phyloP scores from a whole-genome alignment of 2,329 filamentous ascomycete genomes.

The Penicillium hordei region DNA sequence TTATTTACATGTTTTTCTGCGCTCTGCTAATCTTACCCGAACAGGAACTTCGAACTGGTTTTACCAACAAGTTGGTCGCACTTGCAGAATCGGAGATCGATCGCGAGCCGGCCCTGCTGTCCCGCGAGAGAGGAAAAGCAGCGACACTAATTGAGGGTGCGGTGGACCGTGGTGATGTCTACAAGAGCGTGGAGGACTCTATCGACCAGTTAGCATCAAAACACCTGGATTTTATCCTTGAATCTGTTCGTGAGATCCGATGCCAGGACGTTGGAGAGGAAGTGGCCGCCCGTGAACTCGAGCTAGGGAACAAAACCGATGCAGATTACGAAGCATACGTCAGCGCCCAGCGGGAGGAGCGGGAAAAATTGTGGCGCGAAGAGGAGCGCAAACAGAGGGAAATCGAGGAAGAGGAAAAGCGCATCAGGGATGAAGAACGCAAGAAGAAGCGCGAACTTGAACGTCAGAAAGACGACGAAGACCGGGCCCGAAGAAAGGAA shows the following conservation, averaged over 20 bases:
- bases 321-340: conserved; percentile 59
- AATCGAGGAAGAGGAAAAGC: conserved; percentile 45
- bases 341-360: conserved; percentile 52
- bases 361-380: conserved; percentile 52
- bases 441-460: conserved; percentile 46
- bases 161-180: conserved; percentile 63
- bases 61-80: conserved; percentile 54
- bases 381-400: conserved; percentile 55
- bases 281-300: conserved; percentile 54
- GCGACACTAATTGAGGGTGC: conserved; percentile 64
- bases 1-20: neutral
- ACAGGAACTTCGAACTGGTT: conserved; percentile 54
- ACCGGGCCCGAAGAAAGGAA: conserved; percentile 52
- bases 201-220: conserved; percentile 56
- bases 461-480: conserved; percentile 46
- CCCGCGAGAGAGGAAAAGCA: conserved; percentile 61
- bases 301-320: conserved; percentile 58
- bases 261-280: conserved; percentile 60
- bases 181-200: conserved; percentile 56
- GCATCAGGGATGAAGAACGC: conserved; percentile 44
- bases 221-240: conserved; percentile 55
- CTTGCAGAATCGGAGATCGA: conserved; percentile 63
- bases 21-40: conserved; percentile 12
- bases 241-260: conserved; percentile 57
- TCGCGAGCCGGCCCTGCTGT: conserved; percentile 60